Percentiles rank a stretch among this genome's conserved stretches.
phyloP scores from a whole-genome alignment of 1,284 basidiomycete genomes.

The Ceratobasidium sp. region DNA sequence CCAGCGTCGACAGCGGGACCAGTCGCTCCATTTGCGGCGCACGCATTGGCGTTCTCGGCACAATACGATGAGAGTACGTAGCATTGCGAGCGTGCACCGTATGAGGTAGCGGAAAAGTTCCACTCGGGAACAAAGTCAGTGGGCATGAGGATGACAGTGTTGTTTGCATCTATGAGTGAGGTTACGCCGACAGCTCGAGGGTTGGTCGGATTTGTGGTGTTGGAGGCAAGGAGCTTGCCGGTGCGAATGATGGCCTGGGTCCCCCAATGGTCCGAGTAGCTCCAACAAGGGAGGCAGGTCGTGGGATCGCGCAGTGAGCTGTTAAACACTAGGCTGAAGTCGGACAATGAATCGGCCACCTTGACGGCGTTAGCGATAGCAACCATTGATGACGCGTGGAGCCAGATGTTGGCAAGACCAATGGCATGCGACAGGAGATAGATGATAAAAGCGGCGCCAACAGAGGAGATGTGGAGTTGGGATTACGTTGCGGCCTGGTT shows the following conservation, averaged over 20 bases:
- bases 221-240: constrained; percentile 14
- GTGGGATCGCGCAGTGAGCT: constrained; percentile 12
- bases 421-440: constrained; percentile 38
- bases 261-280: constrained; percentile 15
- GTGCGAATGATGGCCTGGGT: neutral
- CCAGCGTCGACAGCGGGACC: constrained; percentile 10
- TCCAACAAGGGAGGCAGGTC: constrained; percentile 8
- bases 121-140: constrained; percentile 23
- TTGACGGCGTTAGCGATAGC: constrained; percentile 4
- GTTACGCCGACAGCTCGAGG: constrained; percentile 1
- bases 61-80: neutral
- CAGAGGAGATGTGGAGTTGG: constrained; percentile 20
- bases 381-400: constrained; percentile 25
- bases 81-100: constrained; percentile 27
- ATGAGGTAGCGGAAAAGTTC: constrained; percentile 32
- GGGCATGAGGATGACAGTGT: constrained; percentile 24
- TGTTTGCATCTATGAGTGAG: constrained; percentile 3
- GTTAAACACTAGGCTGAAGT: constrained; percentile 32
- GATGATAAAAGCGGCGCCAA: constrained; percentile 37
- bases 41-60: neutral
- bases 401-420: constrained; percentile 43
- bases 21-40: too few species aligned
- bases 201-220: constrained; percentile 7
- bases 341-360: neutral
- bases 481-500: constrained; percentile 2